Evolutionary conservation across 2,329 filamentous ascomycete species (phyloP), one percentile per base, ranked within the genome.

Genomic region (Cercospora sp.): DNA sequence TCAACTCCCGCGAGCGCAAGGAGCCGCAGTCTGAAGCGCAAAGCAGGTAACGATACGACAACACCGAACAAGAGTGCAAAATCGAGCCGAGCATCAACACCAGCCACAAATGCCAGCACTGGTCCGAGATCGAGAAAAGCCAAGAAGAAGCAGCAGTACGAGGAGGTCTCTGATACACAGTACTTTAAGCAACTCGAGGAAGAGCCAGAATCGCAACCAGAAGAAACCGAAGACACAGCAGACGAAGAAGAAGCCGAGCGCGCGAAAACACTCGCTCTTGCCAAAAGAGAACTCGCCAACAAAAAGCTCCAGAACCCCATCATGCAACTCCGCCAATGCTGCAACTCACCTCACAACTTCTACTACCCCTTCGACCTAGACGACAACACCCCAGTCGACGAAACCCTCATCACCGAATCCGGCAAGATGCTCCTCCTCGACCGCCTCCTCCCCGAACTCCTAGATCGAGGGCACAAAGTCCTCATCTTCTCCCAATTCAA

Each of bases 401-500:
- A 96, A 76, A 90, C 87, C 1, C 87, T 99, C 5, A 87, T 99
- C 37, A 94, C 91, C 0, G 88, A 92, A 0, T 97, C 93, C 0
- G 95, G 95, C 13, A 99, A 99, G 79, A 97, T 99, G 93, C 87
- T 97, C 2, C 86, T 99, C 0, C 87, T 99, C 0, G 95, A 99
- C 77, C 89, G 93, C 0, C 85, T 99, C 0, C 86, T 99, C 0
- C 91, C 91, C 0, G 85, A 85, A 1, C 85, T 99, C 0, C 90
- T 99, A 67, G 72, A 82, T 0, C 85, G 87, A 0, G 90, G 87
- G 3, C 94, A 97, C 82, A 98, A 98, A 77, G 90, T 98, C 30
- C 87, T 99, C 57, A 93, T 99, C 62, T 99, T 99, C 80, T 96
- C 92, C 0, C 95, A 99, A 77, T 99, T 99, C 82, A 96, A 94